Base-by-base conservation (phyloP, 768 basidiomycete genomes). In the Amanita inopinata region DNA sequence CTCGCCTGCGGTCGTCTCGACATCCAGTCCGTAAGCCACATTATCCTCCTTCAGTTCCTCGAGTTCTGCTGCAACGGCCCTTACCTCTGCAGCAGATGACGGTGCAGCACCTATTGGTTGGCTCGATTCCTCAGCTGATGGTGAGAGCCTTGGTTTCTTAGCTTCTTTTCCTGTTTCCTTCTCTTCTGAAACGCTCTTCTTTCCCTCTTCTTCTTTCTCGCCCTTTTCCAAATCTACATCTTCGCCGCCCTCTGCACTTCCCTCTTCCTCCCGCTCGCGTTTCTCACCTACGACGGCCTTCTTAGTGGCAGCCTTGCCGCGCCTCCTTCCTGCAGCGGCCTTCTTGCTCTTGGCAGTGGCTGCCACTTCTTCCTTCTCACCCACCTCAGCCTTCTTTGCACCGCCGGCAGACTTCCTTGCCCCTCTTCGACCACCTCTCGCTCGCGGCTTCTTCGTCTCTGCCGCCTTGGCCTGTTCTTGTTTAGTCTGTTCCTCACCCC, bases 121-220 rank as follows among this genome's bases (percentile, higher is more conserved):
- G n/a, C 27, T n/a, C n/a, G 7, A n/a, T 7, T 28, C 27, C 27
- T 28, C n/a, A 28, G 27, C n/a, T 28, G 7, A 6, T 7, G 3
- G 23, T 5, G 19, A 12, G 30, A 46, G 35, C 46, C 54, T 58
- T n/a, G 50, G 43, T 17, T 53, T 59, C 52, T 61, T 58, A 5
- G 39, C 43, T 31, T 51, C 51, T 41, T 54, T 56, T 14, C 38
- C 53, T 0, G 24, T 39, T 10, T 48, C 55, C 39, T 50, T 46
- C 38, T 56, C 55, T 0, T 27, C 50, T 12, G 25, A n/a, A n/a
- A n/a, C n/a, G n/a, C n/a, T 41, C 12, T 35, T 46, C 20, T 53
- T 46, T 28, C 23, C 28, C 3, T 31, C 48, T 3, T 3, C 19
- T 35, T 43, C 45, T 3, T 42, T 38, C 6, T 33, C 33, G 5